Percentiles rank a stretch among this genome's conserved stretches.
Conservation (phyloP, 2,329 filamentous ascomycete genomes). For the Shiraia sp. region DNA sequence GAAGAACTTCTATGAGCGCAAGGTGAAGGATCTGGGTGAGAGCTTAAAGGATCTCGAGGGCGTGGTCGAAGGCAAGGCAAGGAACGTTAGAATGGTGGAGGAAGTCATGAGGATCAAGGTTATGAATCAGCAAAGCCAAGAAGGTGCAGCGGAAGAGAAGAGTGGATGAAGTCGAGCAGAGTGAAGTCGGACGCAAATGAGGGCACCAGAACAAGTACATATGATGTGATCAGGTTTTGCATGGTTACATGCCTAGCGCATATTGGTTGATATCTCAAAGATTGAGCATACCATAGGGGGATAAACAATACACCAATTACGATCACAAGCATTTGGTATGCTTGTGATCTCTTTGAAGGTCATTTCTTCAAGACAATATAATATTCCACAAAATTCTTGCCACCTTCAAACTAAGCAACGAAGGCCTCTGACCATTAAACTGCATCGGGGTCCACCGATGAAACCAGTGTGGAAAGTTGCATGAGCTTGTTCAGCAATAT, state of each 20-base stretch:
- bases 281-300: no score
- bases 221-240: no score
- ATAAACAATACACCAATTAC: no score
- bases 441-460: constrained; percentile 4
- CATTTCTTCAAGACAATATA: no score
- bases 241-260: no score
- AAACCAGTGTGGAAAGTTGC: constrained; percentile 31
- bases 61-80: constrained; percentile 75
- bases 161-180: constrained; percentile 16
- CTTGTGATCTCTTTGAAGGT: no score
- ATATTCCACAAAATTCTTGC: no score
- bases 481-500: constrained; percentile 28
- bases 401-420: no score
- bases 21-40: constrained; percentile 66
- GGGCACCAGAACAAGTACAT: not conserved
- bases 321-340: no score
- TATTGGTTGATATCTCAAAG: no score
- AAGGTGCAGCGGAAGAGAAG: constrained; percentile 28
- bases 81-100: constrained; percentile 83
- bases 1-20: constrained; percentile 67
- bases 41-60: constrained; percentile 71
- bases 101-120: constrained; percentile 60
- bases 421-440: no score
- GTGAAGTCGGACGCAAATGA: not conserved
- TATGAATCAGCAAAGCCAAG: constrained; percentile 33